Conservation (phyloP, 2,329 filamentous ascomycete genomes). For the Emericellopsis cladophorae region DNA sequence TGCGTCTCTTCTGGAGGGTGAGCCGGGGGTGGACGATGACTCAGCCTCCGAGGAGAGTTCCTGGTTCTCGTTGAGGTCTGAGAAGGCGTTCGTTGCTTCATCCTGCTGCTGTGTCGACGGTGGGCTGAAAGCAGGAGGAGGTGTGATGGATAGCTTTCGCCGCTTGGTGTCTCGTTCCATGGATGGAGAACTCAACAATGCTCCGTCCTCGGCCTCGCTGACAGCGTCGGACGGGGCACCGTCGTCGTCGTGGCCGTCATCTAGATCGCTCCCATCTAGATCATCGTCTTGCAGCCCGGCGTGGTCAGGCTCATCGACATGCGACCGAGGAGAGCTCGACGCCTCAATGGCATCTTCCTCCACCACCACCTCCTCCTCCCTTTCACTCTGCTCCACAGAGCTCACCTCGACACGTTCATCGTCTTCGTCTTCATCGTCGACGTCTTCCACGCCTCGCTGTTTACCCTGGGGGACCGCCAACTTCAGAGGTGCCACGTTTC, state of each 20-base stretch:
- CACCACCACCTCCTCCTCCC: neutral
- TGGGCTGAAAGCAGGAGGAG: conserved; percentile 6
- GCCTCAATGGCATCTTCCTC: conserved; percentile 8
- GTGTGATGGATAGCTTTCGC: conserved; percentile 14
- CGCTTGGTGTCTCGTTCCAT: conserved; percentile 12
- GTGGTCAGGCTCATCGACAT: neutral
- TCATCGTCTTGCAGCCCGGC: neutral
- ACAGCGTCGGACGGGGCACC: too few relatives aligned
- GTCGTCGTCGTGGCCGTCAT: neutral
- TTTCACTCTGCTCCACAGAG: neutral
- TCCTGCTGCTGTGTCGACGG: neutral
- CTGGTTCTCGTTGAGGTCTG: neutral
- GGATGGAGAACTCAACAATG: neutral
- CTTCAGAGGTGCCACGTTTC: too few relatives aligned
- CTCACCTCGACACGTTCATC: conserved; percentile 4
- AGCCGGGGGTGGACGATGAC: too few relatives aligned
- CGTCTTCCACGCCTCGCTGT: conserved; percentile 9
- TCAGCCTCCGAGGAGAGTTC: conserved; percentile 1
- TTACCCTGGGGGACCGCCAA: conserved; percentile 13
- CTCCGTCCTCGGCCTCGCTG: too few relatives aligned
- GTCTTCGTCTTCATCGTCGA: conserved; percentile 17
- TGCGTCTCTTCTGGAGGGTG: conserved; percentile 7
- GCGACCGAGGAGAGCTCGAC: neutral
- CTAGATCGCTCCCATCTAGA: conserved; percentile 5
- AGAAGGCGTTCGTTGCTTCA: neutral